Percentiles rank a stretch among this genome's conserved stretches.
Evolutionary conservation across 106 monocot genomes (phyloP).

Genomic region (Apostasia ramifera): DNA sequence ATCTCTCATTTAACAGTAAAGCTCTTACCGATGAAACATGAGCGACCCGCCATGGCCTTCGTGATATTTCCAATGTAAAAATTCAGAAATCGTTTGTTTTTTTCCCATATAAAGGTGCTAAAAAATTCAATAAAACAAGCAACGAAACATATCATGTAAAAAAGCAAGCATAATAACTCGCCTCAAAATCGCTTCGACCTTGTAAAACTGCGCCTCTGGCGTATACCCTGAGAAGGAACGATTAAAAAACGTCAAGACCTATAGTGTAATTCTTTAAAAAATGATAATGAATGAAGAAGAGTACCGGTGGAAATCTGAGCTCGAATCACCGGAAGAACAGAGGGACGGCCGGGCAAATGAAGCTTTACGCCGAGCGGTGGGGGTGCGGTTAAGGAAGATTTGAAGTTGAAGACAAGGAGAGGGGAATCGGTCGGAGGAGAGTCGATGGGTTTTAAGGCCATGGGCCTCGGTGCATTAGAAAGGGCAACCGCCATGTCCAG

Average conservation of each 20-base stretch:
- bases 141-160: no score
- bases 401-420: background rate
- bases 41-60: constrained; percentile 70
- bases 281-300: background rate
- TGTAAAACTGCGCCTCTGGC: constrained; percentile 52
- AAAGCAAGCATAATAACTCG: constrained; percentile 1
- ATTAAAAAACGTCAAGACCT: no score
- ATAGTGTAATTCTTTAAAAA: background rate
- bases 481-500: no score
- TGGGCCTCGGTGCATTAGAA: no score
- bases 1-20: background rate
- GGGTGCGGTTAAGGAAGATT: background rate
- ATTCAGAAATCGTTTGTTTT: background rate
- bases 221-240: background rate
- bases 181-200: constrained; percentile 63
- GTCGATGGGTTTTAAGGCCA: background rate
- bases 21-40: constrained; percentile 78
- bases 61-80: background rate
- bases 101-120: background rate
- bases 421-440: background rate
- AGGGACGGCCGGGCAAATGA: background rate
- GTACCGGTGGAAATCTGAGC: constrained; percentile 18
- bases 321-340: constrained; percentile 1
- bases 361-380: background rate
- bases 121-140: background rate